A percentile compares a stretch with the other conserved stretches of the same genome.
phyloP scores from a whole-genome alignment of 768 basidiomycete species.

The Pisolithus tinctorius region DNA sequence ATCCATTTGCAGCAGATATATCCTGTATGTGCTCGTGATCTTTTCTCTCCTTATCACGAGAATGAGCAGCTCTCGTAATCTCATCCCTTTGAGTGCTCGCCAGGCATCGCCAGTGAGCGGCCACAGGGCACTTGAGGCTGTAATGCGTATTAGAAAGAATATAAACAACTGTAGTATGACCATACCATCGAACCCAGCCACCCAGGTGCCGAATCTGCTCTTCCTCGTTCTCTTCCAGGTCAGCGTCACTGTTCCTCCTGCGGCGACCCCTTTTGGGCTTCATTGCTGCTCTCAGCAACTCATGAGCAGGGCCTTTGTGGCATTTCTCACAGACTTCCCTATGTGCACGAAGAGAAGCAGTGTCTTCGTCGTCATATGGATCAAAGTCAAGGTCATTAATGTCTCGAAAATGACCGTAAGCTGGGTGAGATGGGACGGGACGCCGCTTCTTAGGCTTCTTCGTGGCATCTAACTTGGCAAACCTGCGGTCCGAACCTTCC shows the following conservation, averaged over 20 bases:
- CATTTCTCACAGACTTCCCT: slow-evolving; percentile 69
- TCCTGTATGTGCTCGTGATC: slow-evolving; percentile 19
- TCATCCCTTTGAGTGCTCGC: slow-evolving; percentile 61
- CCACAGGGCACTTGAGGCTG: slow-evolving; percentile 73
- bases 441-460: slow-evolving; percentile 24
- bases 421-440: slow-evolving; percentile 35
- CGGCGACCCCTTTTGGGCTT: slow-evolving; percentile 35
- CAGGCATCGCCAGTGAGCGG: slow-evolving; percentile 73
- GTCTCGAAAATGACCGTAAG: slow-evolving; percentile 42
- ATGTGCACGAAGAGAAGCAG: slow-evolving; percentile 51
- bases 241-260: slow-evolving; percentile 47
- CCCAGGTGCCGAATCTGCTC: slow-evolving; percentile 48
- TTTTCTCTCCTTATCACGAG: slow-evolving; percentile 42
- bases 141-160: slow-evolving; percentile 7
- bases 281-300: slow-evolving; percentile 33
- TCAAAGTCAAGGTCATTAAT: slow-evolving; percentile 36
- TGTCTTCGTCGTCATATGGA: slow-evolving; percentile 49
- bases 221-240: slow-evolving; percentile 43
- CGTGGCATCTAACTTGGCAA: slow-evolving; percentile 1
- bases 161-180: slow-evolving; percentile 1
- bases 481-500: slow-evolving; percentile 26
- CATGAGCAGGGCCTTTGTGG: slow-evolving; percentile 51
- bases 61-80: slow-evolving; percentile 58
- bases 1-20: slow-evolving; percentile 20
- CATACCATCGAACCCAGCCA: slow-evolving; percentile 83